Base-by-base conservation (phyloP, 208 protist species). In the Lotmaria passim region DNA sequence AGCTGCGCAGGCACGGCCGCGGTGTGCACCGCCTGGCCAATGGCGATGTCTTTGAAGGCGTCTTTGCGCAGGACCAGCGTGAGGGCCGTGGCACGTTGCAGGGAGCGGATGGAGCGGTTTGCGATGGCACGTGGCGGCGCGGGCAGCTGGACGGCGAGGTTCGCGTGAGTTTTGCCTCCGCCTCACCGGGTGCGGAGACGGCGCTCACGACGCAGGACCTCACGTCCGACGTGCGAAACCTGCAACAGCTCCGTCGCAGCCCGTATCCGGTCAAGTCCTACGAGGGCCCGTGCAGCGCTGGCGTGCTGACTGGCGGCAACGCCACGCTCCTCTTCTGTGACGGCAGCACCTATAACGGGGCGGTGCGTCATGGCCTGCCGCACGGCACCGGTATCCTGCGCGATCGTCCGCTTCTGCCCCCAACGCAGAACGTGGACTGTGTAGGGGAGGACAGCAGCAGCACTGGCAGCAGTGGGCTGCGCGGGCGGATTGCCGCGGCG, bases 11-110 rank as follows among this genome's bases (percentile, higher is more conserved):
- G 28, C 67, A 89, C 41, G 90, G 90, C 19, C 64, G 82, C 21
- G 90, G 90, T 0, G 80, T 82, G 65, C 81, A 83, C 64, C 65
- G 62, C 28, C 63, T 83, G 48, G 65, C 70, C 19, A 85, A 69
- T 28, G 87, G 85, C 11, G 82, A 92, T 55, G 65, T 85, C 19
- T 93, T 85, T 47, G 79, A 67, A 3, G 90, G 90, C n/a, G 28
- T 14, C 24, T 95, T 95, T 75, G 34, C 47, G 21, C 52, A 65
- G 15, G 75, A 92, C 61, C 44, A 21, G 52, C 78, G 87, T 4
- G 79, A 87, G 28, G 90, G 90, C 17, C 55, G 48, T 17, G 90
- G 90, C 19, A 66, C 82, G 34, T 44, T 95, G 51, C 81, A 78
- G 17, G 75, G 62, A 17, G 55, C 12, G 7, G 78, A 84, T 36